Base-by-base conservation (phyloP, 768 basidiomycete genomes). In the Naganishia randhawae region DNA sequence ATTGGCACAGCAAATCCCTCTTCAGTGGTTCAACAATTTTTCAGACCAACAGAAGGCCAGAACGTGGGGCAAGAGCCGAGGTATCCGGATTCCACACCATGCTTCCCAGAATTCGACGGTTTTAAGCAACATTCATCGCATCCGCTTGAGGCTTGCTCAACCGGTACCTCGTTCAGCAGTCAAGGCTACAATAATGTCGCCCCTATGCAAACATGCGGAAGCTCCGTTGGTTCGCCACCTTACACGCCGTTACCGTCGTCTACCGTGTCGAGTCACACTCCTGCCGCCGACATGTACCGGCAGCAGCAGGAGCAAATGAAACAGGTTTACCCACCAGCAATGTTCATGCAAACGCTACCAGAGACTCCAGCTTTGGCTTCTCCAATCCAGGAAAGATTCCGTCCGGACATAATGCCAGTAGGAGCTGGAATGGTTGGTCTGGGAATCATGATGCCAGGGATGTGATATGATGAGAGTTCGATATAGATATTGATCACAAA, bases 271-370 rank as follows among this genome's bases (percentile, higher is more conserved):
- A n/a, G n/a, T n/a, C n/a, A 31, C 7, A 27, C 51, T 27, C 27
- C 19, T 31, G 4, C 51, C 9, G n/a, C n/a, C 35, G 37, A 25
- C 16, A 25, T 41, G 22, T 41, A 13, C 11, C 8, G 35, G 22
- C 37, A 25, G 7, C 37, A 25, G 11, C 19, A 39, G 9, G 57
- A 61, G 22, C 37, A 61, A 10, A 25, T 41, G 37, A 27, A 61
- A 39, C 57, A 61, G 14, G 10, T 25, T 25, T 61, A 61, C 37
- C 33, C 57, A 22, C 37, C 57, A 13, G 32, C 39, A 13, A 42
- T 61, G 57, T 39, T 61, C 33, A 61, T 27, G 57, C 57, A 61
- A 35, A 61, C 41, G 39, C 57, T 39, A 19, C 57, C 57, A 10
- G 32, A 2, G n/a, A 61, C 57, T 8, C 57, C 57, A 9, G 57